phyloP scores from a whole-genome alignment of 2,329 filamentous ascomycete genomes.

The Fusarium tupiense region DNA sequence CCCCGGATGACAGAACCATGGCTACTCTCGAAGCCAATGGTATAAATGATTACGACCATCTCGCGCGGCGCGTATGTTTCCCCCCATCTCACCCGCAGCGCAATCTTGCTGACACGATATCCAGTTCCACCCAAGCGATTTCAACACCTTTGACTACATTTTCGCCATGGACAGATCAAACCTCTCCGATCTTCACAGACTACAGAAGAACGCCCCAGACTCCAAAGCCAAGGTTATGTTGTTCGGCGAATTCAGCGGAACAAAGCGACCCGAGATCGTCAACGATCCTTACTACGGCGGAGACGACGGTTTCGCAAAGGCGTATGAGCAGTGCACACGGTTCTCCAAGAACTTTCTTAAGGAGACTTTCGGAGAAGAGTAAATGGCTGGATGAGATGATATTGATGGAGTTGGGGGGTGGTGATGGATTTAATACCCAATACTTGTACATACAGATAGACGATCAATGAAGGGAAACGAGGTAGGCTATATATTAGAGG shows the following conservation, averaged over 20 bases:
- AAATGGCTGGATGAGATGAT: neutral
- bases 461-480: neutral
- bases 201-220: conserved; percentile 67
- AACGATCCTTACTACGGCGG: conserved; percentile 95
- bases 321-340: conserved; percentile 83
- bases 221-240: conserved; percentile 76
- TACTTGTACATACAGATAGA: conserved; percentile 32
- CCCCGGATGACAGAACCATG: conserved; percentile 86
- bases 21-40: conserved; percentile 77
- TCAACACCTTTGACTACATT: conserved; percentile 88
- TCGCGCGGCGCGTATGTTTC: conserved; percentile 73
- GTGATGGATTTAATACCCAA: conserved; percentile 39
- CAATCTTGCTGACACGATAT: conserved; percentile 8
- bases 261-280: conserved; percentile 73
- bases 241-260: conserved; percentile 84
- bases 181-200: conserved; percentile 72
- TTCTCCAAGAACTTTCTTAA: conserved; percentile 82
- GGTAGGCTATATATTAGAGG: conserved; percentile 18
- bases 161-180: conserved; percentile 94
- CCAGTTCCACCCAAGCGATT: conserved; percentile 72
- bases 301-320: conserved; percentile 79
- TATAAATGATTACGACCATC: conserved; percentile 80
- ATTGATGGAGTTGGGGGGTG: neutral
- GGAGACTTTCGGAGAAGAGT: conserved; percentile 54
- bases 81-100: neutral